phyloP scores from a whole-genome alignment of 495 filamentous ascomycete genomes.

The Aspergillus saccharolyticus region DNA sequence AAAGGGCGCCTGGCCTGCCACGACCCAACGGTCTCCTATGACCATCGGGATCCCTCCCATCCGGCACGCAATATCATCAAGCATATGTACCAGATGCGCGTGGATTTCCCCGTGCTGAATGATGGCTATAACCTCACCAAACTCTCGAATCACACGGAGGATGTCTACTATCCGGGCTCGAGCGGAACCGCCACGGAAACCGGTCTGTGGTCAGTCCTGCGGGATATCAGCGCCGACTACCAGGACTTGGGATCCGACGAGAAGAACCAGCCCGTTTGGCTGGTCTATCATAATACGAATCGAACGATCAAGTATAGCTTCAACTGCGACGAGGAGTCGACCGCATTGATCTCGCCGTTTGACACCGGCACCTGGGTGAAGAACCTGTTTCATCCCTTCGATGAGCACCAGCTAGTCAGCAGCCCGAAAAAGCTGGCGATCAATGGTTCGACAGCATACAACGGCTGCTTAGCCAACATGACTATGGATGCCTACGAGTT shows the following conservation, averaged over 20 bases:
- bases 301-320: conserved; percentile 50
- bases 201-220: conserved; percentile 61
- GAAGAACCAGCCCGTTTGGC: conserved; percentile 57
- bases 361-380: conserved; percentile 50
- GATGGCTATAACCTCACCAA: conserved; percentile 55
- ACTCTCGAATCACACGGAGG: conserved; percentile 53
- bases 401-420: conserved; percentile 42
- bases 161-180: conserved; percentile 50
- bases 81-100: conserved; percentile 59
- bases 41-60: conserved; percentile 65
- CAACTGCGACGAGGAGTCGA: conserved; percentile 45
- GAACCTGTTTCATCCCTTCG: conserved; percentile 62
- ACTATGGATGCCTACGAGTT: conserved; percentile 55
- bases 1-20: conserved; percentile 52
- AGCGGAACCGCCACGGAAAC: conserved; percentile 51
- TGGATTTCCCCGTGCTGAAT: conserved; percentile 54
- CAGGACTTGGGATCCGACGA: conserved; percentile 46
- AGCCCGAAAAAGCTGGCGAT: conserved; percentile 33
- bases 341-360: conserved; percentile 55
- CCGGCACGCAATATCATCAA: conserved; percentile 62
- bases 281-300: conserved; percentile 61
- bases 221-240: conserved; percentile 43
- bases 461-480: conserved; percentile 52
- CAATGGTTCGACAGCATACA: conserved; percentile 36
- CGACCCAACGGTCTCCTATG: conserved; percentile 52